These are phyloP conservation scores for Avena insularis DNA, from an alignment of 176 grass and related monocot species.

Conservation along the genomic window DNA sequence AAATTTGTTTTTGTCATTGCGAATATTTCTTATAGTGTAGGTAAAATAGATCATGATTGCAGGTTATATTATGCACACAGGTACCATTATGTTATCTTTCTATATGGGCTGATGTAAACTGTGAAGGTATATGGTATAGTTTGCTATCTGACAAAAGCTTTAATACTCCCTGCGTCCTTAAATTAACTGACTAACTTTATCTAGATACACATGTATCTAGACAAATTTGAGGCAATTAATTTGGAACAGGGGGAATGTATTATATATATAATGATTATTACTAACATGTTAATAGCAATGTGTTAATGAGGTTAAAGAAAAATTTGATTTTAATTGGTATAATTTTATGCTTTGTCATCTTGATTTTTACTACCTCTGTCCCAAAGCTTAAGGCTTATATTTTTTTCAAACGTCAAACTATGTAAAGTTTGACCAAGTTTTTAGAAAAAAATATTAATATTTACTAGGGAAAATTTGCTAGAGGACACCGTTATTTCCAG, in stretches of 20 bases:
- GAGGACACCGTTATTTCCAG: no score
- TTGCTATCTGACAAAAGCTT: conserved; percentile 1
- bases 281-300: conserved; percentile 4
- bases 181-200: no score
- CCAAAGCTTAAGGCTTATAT: no score
- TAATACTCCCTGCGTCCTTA: background rate
- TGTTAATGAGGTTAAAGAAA: background rate
- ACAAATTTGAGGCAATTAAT: no score
- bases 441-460: no score
- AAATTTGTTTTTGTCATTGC: background rate
- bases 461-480: no score
- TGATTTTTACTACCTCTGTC: no score
- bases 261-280: background rate
- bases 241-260: no score
- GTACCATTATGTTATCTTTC: conserved; percentile 1
- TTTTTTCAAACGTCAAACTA: no score
- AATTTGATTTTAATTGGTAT: background rate
- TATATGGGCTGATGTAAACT: conserved; percentile 6
- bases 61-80: background rate
- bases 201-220: no score
- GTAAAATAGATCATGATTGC: background rate
- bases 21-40: background rate
- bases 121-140: background rate
- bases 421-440: no score
- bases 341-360: background rate